Evolutionary conservation across 148 eudicot species (phyloP).

Genomic region (Simmondsia chinensis): DNA sequence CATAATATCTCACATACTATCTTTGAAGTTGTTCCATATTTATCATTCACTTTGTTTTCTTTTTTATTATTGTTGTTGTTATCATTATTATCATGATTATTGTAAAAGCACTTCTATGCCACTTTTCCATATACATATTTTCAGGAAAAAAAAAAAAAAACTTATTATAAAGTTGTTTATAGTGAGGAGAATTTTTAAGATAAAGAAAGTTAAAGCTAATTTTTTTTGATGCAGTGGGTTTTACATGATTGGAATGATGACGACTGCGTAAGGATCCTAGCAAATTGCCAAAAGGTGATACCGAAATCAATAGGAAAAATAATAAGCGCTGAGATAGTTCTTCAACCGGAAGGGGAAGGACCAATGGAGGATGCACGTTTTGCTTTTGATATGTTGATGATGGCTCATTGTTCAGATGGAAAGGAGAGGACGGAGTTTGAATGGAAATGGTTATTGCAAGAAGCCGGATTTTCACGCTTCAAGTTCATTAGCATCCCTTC

Average conservation of each 20-base stretch:
- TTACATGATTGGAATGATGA: slow-evolving; percentile 27
- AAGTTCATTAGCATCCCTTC: slow-evolving; percentile 14
- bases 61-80: no score
- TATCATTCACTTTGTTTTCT: no score
- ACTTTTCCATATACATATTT: no score
- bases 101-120: no score
- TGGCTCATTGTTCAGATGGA: slow-evolving; percentile 7
- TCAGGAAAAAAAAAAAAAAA: neutral
- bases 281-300: slow-evolving; percentile 24
- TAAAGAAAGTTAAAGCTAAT: neutral
- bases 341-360: slow-evolving; percentile 7
- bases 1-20: no score
- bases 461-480: slow-evolving; percentile 17
- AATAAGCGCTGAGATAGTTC: slow-evolving; percentile 17
- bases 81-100: no score
- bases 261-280: slow-evolving; percentile 25
- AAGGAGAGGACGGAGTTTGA: slow-evolving; percentile 20
- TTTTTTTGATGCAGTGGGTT: slow-evolving; percentile 1
- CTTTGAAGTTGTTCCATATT: no score
- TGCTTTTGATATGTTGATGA: slow-evolving; percentile 15
- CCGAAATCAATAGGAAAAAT: slow-evolving; percentile 21
- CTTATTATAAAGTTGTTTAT: neutral
- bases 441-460: slow-evolving; percentile 15
- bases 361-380: slow-evolving; percentile 4
- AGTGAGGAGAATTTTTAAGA: neutral